phyloP scores from a whole-genome alignment of 441 rosid genomes.

The Eutrema salsugineum region DNA sequence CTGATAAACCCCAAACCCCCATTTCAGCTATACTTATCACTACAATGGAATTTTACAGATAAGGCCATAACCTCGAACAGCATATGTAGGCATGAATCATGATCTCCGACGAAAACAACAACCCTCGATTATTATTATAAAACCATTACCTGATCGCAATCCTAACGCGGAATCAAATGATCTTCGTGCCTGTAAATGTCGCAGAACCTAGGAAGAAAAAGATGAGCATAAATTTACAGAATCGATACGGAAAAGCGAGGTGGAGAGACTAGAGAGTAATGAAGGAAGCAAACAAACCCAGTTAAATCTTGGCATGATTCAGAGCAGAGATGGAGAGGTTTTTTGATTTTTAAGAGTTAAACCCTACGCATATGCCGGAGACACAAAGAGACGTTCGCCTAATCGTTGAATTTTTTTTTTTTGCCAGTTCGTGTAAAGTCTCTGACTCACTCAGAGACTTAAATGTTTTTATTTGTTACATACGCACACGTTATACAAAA shows the following conservation, averaged over 20 bases:
- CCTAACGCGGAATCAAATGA: slow-evolving; percentile 31
- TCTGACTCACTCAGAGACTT: neutral
- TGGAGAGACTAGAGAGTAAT: neutral
- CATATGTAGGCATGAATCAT: neutral
- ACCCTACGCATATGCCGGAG: slow-evolving; percentile 19
- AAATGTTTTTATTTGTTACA: too few species aligned
- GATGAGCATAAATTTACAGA: neutral
- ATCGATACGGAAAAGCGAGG: neutral
- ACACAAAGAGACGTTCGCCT: neutral
- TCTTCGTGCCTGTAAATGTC: slow-evolving; percentile 38
- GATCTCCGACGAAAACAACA: neutral
- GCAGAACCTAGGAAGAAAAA: slow-evolving; percentile 40
- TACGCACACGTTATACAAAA: too few species aligned
- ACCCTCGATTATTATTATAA: slow-evolving; percentile 22
- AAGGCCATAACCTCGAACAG: neutral
- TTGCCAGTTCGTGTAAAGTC: neutral
- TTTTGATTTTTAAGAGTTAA: slow-evolving; percentile 2
- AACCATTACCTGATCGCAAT: slow-evolving; percentile 21
- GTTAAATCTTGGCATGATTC: slow-evolving; percentile 47
- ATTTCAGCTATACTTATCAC: neutral
- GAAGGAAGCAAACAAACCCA: slow-evolving; percentile 51
- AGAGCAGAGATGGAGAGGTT: slow-evolving; percentile 7
- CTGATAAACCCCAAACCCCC: neutral
- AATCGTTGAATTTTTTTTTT: neutral
- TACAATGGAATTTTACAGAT: neutral